These are phyloP conservation scores for Fusarium solani-melongenae DNA, from an alignment of 2,329 filamentous ascomycete genomes.

Conservation along the genomic window DNA sequence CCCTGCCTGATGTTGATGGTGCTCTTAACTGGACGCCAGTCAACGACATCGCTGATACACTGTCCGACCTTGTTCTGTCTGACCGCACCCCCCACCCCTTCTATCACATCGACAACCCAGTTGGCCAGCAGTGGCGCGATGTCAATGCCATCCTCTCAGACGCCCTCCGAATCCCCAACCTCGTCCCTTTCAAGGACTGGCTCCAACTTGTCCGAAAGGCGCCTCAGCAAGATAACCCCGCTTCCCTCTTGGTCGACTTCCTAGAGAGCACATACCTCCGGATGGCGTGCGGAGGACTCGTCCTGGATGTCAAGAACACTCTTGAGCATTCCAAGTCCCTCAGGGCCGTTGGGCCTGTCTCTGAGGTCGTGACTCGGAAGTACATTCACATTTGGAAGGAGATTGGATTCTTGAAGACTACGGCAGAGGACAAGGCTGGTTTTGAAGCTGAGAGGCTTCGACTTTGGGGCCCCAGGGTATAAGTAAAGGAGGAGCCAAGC, in stretches of 20 bases:
- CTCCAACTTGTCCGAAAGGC: slow-evolving; percentile 18
- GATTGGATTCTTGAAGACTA: slow-evolving; percentile 35
- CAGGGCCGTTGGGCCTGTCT: slow-evolving; percentile 15
- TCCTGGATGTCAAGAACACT: slow-evolving; percentile 14
- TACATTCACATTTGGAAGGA: slow-evolving; percentile 40
- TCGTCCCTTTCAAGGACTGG: slow-evolving; percentile 19
- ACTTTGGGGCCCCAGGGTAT: slow-evolving; percentile 19
- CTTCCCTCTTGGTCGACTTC: slow-evolving; percentile 12
- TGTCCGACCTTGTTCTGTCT: slow-evolving; percentile 14
- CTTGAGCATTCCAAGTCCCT: slow-evolving; percentile 30
- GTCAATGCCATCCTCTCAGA: slow-evolving; percentile 27
- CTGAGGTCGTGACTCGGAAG: slow-evolving; percentile 26
- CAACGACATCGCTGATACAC: slow-evolving; percentile 21
- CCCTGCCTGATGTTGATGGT: slow-evolving; percentile 24
- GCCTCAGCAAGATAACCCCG: slow-evolving; percentile 27
- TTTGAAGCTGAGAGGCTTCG: slow-evolving; percentile 24
- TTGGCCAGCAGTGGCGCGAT: slow-evolving; percentile 30
- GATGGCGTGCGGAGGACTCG: slow-evolving; percentile 27
- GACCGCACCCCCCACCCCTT: slow-evolving; percentile 4
- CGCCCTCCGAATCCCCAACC: slow-evolving; percentile 10
- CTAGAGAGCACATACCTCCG: slow-evolving; percentile 16
- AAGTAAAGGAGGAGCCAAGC: neutral
- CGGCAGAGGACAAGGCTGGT: slow-evolving; percentile 19
- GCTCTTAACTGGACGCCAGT: slow-evolving; percentile 30
- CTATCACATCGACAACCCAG: slow-evolving; percentile 28